Conservation (phyloP, 1,284 basidiomycete genomes). For the Peniophora sp. region DNA sequence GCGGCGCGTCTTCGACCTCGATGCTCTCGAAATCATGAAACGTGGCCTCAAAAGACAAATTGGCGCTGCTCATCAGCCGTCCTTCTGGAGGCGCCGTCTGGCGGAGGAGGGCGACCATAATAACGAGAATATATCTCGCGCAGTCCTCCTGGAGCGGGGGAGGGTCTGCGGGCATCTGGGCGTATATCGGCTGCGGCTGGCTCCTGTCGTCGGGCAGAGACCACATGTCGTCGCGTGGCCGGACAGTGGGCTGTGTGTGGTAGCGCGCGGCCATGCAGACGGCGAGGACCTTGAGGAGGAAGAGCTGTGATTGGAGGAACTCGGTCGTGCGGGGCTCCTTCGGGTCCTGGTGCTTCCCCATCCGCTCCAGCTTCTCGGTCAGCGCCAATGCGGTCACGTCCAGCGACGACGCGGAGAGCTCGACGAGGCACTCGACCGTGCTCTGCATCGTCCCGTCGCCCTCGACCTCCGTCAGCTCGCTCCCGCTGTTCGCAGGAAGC, state of each 20-base stretch:
- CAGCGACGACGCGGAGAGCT: conserved; percentile 67
- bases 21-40: conserved; percentile 65
- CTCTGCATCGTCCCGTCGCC: conserved; percentile 65
- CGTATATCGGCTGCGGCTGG: conserved; percentile 17
- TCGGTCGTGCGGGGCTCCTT: conserved; percentile 54
- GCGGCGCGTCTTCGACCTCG: conserved; percentile 30
- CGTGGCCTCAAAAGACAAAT: conserved; percentile 54
- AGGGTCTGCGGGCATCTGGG: conserved; percentile 43
- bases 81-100: conserved; percentile 57
- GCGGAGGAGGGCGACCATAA: conserved; percentile 76
- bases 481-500: conserved; percentile 84
- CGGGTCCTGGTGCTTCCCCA: conserved; percentile 62
- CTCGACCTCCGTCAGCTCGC: conserved; percentile 66
- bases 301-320: conserved; percentile 84
- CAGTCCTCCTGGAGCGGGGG: conserved; percentile 78
- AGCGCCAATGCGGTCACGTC: conserved; percentile 77
- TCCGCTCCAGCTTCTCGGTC: conserved; percentile 64
- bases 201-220: conserved; percentile 17
- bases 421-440: conserved; percentile 71
- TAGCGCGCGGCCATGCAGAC: conserved; percentile 76
- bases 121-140: conserved; percentile 79
- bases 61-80: conserved; percentile 55
- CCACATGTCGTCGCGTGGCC: conserved; percentile 1
- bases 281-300: conserved; percentile 80
- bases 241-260: conserved; percentile 30